phyloP scores from a whole-genome alignment of 2,329 filamentous ascomycete genomes.

The Cytospora piceae region DNA sequence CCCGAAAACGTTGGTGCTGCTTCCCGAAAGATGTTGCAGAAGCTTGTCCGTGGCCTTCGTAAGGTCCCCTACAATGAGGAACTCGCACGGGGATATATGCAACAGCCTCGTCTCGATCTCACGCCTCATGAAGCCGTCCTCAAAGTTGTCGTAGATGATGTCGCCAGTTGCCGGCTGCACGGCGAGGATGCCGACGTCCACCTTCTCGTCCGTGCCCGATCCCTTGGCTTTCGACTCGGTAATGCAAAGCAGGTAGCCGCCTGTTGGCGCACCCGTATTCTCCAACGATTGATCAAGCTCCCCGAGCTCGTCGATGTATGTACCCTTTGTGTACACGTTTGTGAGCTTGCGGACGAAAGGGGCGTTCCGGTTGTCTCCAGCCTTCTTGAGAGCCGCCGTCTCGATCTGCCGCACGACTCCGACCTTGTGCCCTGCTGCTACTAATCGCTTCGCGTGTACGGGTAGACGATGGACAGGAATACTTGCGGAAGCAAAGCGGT shows the following conservation, averaged over 20 bases:
- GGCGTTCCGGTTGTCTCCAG: conserved; percentile 88
- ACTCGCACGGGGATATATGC: conserved; percentile 94
- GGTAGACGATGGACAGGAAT: conserved; percentile 90
- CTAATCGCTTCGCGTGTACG: conserved; percentile 91
- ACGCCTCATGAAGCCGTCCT: conserved; percentile 96
- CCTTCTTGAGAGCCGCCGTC: conserved; percentile 94
- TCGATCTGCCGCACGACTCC: conserved; percentile 94
- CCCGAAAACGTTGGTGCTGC: conserved; percentile 88
- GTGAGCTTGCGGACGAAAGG: conserved; percentile 93
- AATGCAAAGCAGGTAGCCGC: conserved; percentile 92
- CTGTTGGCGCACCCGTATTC: conserved; percentile 56
- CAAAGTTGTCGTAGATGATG: conserved; percentile 93
- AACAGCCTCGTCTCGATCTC: conserved; percentile 95
- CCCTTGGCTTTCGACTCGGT: conserved; percentile 81
- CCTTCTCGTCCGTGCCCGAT: conserved; percentile 87
- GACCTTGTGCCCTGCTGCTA: conserved; percentile 92
- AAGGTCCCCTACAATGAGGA: conserved; percentile 88
- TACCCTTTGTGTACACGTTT: conserved; percentile 96
- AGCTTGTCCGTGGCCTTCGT: conserved; percentile 93
- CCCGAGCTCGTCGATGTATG: conserved; percentile 92
- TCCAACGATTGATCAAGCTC: conserved; percentile 62
- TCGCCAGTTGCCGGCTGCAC: conserved; percentile 96
- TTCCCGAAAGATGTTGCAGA: conserved; percentile 84
- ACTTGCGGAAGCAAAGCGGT: conserved; percentile 92
- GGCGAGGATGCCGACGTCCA: conserved; percentile 87